Conservation (phyloP, 139 green algal genomes). For the Chlamydomonas eustigma region DNA sequence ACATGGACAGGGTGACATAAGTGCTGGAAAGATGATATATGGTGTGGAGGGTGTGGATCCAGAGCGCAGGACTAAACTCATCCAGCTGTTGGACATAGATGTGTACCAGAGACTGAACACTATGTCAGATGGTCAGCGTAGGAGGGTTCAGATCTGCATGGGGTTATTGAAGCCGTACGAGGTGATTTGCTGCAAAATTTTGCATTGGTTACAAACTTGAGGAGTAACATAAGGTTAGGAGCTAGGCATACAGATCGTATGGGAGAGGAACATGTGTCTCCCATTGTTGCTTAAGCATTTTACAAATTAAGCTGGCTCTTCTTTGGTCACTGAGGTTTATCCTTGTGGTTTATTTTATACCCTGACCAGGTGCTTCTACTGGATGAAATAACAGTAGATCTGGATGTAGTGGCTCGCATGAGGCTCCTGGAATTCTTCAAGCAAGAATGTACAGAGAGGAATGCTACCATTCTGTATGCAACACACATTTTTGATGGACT, state of each 20-base stretch:
- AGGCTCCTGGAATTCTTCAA: conserved; percentile 92
- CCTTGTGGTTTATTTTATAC: too few species aligned
- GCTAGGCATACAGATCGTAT: too few species aligned
- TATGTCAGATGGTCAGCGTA: conserved; percentile 91
- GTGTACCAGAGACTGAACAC: conserved; percentile 88
- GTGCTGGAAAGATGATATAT: conserved; percentile 78
- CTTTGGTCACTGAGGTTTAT: too few species aligned
- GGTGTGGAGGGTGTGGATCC: conserved; percentile 77
- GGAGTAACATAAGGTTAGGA: too few species aligned
- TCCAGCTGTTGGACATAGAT: conserved; percentile 93
- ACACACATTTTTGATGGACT: conserved; percentile 99
- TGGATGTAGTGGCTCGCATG: conserved; percentile 92
- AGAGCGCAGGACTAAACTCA: conserved; percentile 58
- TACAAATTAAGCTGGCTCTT: too few species aligned
- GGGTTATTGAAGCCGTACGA: conserved; percentile 91
- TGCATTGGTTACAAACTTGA: too few species aligned
- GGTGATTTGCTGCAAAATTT: conserved; percentile 47
- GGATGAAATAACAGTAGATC: conserved; percentile 98
- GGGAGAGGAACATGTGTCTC: too few species aligned
- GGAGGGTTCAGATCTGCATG: conserved; percentile 94
- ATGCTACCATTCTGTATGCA: conserved; percentile 88
- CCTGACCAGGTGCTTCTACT: conserved; percentile 82
- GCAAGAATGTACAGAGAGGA: conserved; percentile 70
- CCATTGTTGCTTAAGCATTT: too few species aligned
- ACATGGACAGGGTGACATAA: conserved; percentile 83